phyloP scores from a whole-genome alignment of 148 eudicot genomes.

The Vaccinium vitisidaea region DNA sequence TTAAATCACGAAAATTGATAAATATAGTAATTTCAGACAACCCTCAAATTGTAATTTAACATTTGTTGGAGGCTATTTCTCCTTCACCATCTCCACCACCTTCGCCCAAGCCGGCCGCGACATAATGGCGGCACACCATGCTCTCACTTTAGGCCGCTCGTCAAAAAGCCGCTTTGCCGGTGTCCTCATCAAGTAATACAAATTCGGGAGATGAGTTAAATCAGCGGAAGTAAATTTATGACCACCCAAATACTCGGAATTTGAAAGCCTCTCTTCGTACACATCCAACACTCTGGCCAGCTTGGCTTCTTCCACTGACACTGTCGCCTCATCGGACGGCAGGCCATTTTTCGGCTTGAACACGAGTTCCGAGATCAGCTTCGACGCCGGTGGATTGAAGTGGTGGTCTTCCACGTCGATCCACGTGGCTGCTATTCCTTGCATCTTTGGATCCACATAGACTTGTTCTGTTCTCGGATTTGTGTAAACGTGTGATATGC shows the following conservation, averaged over 20 bases:
- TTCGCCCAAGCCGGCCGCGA: conserved; percentile 27
- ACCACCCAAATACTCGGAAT: conserved; percentile 28
- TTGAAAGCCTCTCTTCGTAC: conserved; percentile 28
- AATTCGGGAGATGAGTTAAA: conserved; percentile 24
- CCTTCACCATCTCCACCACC: conserved; percentile 21
- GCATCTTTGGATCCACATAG: conserved; percentile 24
- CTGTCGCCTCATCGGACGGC: neutral
- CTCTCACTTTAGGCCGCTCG: conserved; percentile 15
- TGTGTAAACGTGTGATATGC: conserved; percentile 27
- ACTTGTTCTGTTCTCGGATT: conserved; percentile 25
- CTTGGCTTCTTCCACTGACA: conserved; percentile 16
- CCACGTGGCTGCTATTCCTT: conserved; percentile 30
- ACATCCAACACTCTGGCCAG: conserved; percentile 28
- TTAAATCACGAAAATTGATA: neutral
- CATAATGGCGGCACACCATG: conserved; percentile 24
- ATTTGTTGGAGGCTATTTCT: neutral
- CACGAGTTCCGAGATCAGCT: conserved; percentile 30
- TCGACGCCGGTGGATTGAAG: conserved; percentile 26
- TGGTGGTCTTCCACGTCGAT: conserved; percentile 41
- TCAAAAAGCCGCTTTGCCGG: conserved; percentile 18
- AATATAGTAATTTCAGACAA: neutral
- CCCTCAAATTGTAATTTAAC: neutral
- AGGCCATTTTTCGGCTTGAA: conserved; percentile 5
- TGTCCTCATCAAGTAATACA: conserved; percentile 27
- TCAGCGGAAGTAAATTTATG: conserved; percentile 38